Percentiles rank a stretch among this genome's conserved stretches.
phyloP scores from a whole-genome alignment of 1,139 yeast genomes.

The Oligophagozyma castellii region DNA sequence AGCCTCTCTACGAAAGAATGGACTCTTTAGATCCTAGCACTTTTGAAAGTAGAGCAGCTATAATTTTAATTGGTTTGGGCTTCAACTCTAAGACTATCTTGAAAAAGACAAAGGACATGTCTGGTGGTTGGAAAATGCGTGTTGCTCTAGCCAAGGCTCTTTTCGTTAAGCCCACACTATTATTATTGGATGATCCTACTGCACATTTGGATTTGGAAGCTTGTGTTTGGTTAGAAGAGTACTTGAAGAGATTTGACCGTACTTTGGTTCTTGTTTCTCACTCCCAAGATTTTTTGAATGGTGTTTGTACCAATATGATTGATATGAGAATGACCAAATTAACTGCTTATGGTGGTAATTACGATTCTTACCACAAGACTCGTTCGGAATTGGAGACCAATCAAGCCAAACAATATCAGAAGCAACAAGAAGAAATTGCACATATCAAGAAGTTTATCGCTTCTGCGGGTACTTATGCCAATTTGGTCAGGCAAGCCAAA shows the following conservation, averaged over 20 bases:
- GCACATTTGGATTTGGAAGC: conserved; percentile 99
- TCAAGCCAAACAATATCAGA: conserved; percentile 93
- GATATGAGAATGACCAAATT: conserved; percentile 78
- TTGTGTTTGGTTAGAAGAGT: conserved; percentile 99
- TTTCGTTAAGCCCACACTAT: conserved; percentile 76
- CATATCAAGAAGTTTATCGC: conserved; percentile 98
- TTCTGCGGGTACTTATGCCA: conserved; percentile 99
- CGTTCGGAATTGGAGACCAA: conserved; percentile 88
- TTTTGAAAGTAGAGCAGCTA: conserved; percentile 92
- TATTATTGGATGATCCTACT: conserved; percentile 93
- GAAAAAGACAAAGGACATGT: conserved; percentile 94
- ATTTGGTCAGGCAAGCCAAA: conserved; percentile 96
- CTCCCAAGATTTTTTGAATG: conserved; percentile 98
- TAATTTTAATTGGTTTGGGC: conserved; percentile 94
- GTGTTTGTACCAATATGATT: conserved; percentile 96
- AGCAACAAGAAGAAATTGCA: conserved; percentile 97
- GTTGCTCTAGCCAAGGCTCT: conserved; percentile 65
- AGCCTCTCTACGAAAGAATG: conserved; percentile 85
- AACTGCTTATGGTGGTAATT: conserved; percentile 89
- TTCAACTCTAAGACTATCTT: conserved; percentile 75
- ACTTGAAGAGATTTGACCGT: conserved; percentile 85
- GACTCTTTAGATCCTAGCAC: conserved; percentile 94
- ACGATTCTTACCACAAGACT: conserved; percentile 91
- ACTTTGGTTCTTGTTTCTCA: conserved; percentile 91
- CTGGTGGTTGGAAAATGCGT: conserved; percentile 90